Evolutionary conservation across 352 stramenopile genomes (phyloP), one percentile per base, ranked within the genome.

Genomic region (Phytophthora foliorum): DNA sequence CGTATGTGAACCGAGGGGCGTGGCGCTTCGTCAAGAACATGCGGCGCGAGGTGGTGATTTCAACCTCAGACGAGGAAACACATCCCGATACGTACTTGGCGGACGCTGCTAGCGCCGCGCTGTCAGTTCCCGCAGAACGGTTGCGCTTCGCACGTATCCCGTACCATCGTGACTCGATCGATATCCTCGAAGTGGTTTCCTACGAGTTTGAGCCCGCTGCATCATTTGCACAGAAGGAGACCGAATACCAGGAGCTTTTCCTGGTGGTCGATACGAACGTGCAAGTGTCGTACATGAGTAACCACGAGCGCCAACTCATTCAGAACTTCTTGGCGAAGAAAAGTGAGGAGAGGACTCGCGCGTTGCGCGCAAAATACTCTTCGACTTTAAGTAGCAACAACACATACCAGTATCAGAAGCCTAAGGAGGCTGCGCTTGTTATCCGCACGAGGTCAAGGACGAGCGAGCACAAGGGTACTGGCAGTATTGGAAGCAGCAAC

Each of bases 391-490:
- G 62, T 29, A 75, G 73, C 27, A 76, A 45, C 24, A 89, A 69
- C 45, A 77, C 77, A 17, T 89, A 88, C 25, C 80, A 86, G 52
- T 89, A 90, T 44, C 71, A 80, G 42, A 95, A 93, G 46, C 85
- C 87, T 3, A 92, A 91, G 58, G 87, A 95, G 59, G 78, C 87
- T 1, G 87, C 84, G 10, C 67, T 95, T 14, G 85, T 95, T 27
- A 95, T 93, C 55, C 88, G 82, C 45, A 94, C 84, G 21, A 85
- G 91, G 62, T 88, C 81, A 3, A 87, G 76, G n/a, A 82, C 84
- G 22, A 78, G 77, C 36, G 84, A 87, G 36, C 81, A 89, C 41
- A 81, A 80, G 24, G 75, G 73, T 22, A 41, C 63, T 21, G 77
- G 71, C 6, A 90, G 82, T 52, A 80, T 69, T 6, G 78, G 76